Base-by-base conservation (phyloP, 805 yeast species). In the Barnettozyma populi region DNA sequence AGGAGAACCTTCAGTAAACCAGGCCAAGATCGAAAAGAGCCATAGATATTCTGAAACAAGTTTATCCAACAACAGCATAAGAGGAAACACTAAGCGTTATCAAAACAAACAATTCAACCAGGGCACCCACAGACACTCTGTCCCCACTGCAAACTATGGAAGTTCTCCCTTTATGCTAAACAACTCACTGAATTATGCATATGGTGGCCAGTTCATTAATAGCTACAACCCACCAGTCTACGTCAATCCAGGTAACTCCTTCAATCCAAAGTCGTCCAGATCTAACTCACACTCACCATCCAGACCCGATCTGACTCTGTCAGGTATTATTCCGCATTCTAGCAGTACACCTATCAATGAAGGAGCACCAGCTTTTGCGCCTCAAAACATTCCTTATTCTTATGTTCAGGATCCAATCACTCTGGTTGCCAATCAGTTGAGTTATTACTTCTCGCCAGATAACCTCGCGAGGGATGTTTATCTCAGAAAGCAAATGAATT, bases 401-500 rank as follows among this genome's bases (percentile, higher is more conserved):
- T 40, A 44, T 40, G 41, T 41, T 42, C 54, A 45, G 36, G 63
- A 61, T 35, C 55, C 57, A 8, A 42, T 54, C 4, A 44, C 52
- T 2, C 24, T 50, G 16, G 66, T 74, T 29, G 62, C 76, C 7
- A 65, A 64, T 65, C 97, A 92, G 71, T 71, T 90, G 48, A 90
- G 86, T 59, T 94, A 92, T 72, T 94, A 94, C 68, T 86, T 94
- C 69, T 84, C 95, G 20, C 74, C 81, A 42, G 96, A 89, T 57
- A 94, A 94, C 66, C 76, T 94, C 66, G 71, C 84, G 56, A 86
- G 86, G 66, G 99, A 94, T 69, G 70, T 81, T 38, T 92, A 71
- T 63, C 74, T 94, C 67, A 82, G 96, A 69, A 77, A 80, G 54
- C 85, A 85, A 58, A 86, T 92, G 95, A 79, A 83, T 65, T 62